Conservation (phyloP, 164 flowering plant species). For the Vitis amurensis region DNA sequence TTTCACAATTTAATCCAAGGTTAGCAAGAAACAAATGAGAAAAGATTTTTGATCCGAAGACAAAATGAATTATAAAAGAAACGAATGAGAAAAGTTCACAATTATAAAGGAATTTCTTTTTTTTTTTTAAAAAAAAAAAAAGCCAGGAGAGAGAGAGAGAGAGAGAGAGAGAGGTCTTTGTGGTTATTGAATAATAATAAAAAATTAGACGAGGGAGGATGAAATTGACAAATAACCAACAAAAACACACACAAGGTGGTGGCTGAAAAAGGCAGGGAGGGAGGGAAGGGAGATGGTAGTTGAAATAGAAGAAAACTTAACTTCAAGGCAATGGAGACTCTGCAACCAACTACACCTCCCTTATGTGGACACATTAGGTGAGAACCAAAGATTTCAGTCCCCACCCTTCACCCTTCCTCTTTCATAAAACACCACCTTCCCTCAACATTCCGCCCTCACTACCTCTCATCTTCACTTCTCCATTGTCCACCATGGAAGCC, state of each 20-base stretch:
- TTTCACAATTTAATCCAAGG: no score
- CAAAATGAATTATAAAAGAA: no score
- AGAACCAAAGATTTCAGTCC: background rate
- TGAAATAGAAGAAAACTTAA: conserved; percentile 60
- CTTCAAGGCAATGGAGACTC: conserved; percentile 92
- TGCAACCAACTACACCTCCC: conserved; percentile 60
- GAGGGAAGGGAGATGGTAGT: conserved; percentile 28
- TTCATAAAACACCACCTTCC: conserved; percentile 5
- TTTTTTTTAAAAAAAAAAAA: no score
- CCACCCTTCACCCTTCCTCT: conserved; percentile 4
- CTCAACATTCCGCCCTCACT: conserved; percentile 4
- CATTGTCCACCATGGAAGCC: conserved; percentile 66
- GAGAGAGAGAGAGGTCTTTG: no score
- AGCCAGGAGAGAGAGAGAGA: no score
- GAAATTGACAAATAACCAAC: background rate
- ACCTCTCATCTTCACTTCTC: background rate
- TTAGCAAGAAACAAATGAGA: no score
- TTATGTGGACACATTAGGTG: conserved; percentile 28
- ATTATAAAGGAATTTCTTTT: no score
- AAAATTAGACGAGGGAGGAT: background rate
- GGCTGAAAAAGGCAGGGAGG: background rate
- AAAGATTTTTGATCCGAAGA: no score
- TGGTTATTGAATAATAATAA: background rate
- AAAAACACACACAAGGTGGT: conserved; percentile 1
- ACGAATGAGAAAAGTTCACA: no score